Base-by-base conservation (phyloP, 2,329 filamentous ascomycete species). In the Apiospora malaysiana region DNA sequence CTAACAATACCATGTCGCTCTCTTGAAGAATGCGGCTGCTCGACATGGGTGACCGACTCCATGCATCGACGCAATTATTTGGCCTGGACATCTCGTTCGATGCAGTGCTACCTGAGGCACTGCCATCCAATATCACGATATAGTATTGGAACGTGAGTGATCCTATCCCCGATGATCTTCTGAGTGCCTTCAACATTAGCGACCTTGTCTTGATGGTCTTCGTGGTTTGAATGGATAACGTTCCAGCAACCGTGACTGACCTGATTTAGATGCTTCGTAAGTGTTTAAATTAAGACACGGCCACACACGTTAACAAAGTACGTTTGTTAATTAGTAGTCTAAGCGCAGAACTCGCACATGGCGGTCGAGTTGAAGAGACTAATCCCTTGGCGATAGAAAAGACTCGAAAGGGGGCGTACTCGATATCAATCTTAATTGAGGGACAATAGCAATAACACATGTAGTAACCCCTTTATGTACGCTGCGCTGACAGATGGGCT, bases 71-170 rank as follows among this genome's bases (percentile, higher is more conserved):
- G 12, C 69, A 71, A 14, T 66, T 77, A 1, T 70, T 73, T n/a
- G 74, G 73, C 4, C 70, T 78, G 2, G 75, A 78, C 46, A 74
- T 78, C 56, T 77, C 76, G 2, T 70, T 76, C 46, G 66, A 74
- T 23, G 73, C 74, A 1, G 70, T 72, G 23, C 76, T 73, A 75
- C 2, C 65, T 18, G 69, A 73, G 7, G 69, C 56, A 25, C 63
- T 77, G 9, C 74, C 75, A 18, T 65, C 72, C 27, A 77, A 75
- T 32, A 72, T 76, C 6, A 70, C 25, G 8, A 21, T 59, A 2
- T 16, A 21, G 27, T 7, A 10, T 1, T 59, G 51, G 51, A 8
- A 59, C 16, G 63, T 75, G 0, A 72, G 66, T 21, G 46, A 71
- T 8, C 42, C 69, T 1, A 72, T 77, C 7, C 74, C 73, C 0